Base-by-base conservation (phyloP, 139 green algal species). In the Tetratostichococcus sp. region DNA sequence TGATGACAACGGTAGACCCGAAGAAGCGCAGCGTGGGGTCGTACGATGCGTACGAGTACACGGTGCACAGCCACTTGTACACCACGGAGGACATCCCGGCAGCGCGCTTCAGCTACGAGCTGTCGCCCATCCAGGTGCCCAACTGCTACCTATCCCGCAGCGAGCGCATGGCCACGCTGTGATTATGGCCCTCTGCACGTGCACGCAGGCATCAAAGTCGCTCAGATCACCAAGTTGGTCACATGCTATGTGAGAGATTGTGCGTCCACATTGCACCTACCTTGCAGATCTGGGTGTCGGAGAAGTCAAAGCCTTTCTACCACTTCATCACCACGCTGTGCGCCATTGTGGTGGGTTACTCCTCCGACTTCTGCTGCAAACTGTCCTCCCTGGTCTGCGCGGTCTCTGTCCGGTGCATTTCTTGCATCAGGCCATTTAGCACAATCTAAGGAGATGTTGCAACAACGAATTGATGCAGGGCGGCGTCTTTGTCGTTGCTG, bases 31-130 rank as follows among this genome's bases (percentile, higher is more conserved):
- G 65, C 3, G 70, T 77, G 21, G 42, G 43, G 28, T 34, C 34
- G 14, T 96, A 91, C 71, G 91, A 97, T 73, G 91, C 91, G 0
- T 97, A 95, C 70, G 93, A 97, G 78, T 97, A 97, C 84, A 96
- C 90, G 28, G 91, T 90, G 30, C 91, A 97, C 82, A 91, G 82
- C 74, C 92, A 97, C 82, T 85, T 84, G 4, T 97, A 93, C 81
- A 84, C 85, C 68, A 83, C 80, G 31, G 88, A 93, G 31, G 73
- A 75, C 67, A 86, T 90, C 32, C 89, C 91, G 1, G 76, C 85
- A 1, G 86, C 87, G 28, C 93, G 94, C 79, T 93, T 97, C 62
- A 88, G 84, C 0, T 94, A 94, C 76, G 80, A 86, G 67, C 80
- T 93, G 76, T 92, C 84, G 0, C 91, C 92, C 19, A 94, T 97